phyloP scores from a whole-genome alignment of 345 rosid genomes.

The Carallia pectinifolia region DNA sequence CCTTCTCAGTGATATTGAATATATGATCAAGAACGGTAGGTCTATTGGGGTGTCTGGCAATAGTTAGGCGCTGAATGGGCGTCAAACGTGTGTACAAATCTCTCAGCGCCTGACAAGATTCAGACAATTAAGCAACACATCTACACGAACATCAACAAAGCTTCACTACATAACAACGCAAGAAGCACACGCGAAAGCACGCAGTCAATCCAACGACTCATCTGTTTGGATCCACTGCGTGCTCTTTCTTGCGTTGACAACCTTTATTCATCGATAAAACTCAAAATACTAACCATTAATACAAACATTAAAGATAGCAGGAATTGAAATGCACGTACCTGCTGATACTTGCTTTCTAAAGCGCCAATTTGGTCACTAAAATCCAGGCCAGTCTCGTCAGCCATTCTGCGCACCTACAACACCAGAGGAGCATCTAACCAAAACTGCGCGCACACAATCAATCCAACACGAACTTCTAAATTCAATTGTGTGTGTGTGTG shows the following conservation, averaged over 20 bases:
- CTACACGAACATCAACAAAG: not conserved
- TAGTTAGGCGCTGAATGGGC: slow-evolving; percentile 86
- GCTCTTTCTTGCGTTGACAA: too few relatives aligned
- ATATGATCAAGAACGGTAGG: slow-evolving; percentile 96
- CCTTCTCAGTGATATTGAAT: slow-evolving; percentile 88
- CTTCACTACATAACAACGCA: too few relatives aligned
- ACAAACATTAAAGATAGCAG: too few relatives aligned
- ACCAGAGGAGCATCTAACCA: not conserved
- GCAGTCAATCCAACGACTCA: too few relatives aligned
- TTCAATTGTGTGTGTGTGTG: not conserved
- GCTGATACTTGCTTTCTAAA: slow-evolving; percentile 76
- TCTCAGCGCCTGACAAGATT: slow-evolving; percentile 57
- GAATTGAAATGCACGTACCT: slow-evolving; percentile 36
- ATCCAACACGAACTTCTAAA: not conserved
- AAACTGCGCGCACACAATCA: not conserved
- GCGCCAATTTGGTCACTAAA: slow-evolving; percentile 76
- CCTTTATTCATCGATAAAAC: too few relatives aligned
- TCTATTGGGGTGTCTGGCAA: slow-evolving; percentile 93
- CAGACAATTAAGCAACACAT: slow-evolving; percentile 10
- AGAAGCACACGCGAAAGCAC: too few relatives aligned
- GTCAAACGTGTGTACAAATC: slow-evolving; percentile 72
- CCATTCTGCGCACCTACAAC: slow-evolving; percentile 89
- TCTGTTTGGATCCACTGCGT: too few relatives aligned
- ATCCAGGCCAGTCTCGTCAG: slow-evolving; percentile 81
- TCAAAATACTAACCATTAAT: too few relatives aligned